These are phyloP conservation scores for Penicillium glabrum DNA, from an alignment of 2,329 filamentous ascomycete species.

Conservation along the genomic window DNA sequence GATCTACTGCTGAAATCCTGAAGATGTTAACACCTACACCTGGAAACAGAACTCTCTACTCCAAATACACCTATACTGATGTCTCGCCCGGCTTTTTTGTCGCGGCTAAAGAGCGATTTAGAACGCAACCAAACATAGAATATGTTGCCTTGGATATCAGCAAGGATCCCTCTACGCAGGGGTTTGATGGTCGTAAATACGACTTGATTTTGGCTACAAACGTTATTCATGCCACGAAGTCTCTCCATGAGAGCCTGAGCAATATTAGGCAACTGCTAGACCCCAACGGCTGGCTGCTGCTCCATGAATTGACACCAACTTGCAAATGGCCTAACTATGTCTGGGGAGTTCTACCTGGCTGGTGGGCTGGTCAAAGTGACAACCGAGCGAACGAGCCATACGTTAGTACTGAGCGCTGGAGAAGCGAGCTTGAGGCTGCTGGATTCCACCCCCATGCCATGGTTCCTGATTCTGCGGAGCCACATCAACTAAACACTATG, in stretches of 20 bases:
- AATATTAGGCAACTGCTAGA: constrained; percentile 24
- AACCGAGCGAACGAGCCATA: constrained; percentile 24
- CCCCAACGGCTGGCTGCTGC: constrained; percentile 7
- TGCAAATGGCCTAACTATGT: neutral
- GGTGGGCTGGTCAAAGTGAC: constrained; percentile 33
- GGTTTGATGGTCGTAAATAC: constrained; percentile 21
- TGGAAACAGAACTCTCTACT: neutral
- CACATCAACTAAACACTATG: constrained; percentile 2
- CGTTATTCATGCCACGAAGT: constrained; percentile 27
- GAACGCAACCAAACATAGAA: constrained; percentile 13
- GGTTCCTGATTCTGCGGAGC: constrained; percentile 15
- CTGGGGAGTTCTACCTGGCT: constrained; percentile 26
- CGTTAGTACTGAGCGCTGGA: constrained; percentile 25
- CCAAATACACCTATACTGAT: constrained; percentile 22
- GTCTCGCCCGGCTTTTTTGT: constrained; percentile 25
- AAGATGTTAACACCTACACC: neutral
- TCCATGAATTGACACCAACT: constrained; percentile 4
- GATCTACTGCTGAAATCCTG: neutral
- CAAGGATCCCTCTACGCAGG: constrained; percentile 23
- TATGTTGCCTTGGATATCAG: constrained; percentile 27
- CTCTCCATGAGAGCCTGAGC: constrained; percentile 18
- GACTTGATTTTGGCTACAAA: constrained; percentile 32
- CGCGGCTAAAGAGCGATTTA: constrained; percentile 19
- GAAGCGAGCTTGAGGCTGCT: constrained; percentile 22
- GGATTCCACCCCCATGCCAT: constrained; percentile 35